Conservation (phyloP, 164 flowering plant species). For the Aristolochia fimbriata region DNA sequence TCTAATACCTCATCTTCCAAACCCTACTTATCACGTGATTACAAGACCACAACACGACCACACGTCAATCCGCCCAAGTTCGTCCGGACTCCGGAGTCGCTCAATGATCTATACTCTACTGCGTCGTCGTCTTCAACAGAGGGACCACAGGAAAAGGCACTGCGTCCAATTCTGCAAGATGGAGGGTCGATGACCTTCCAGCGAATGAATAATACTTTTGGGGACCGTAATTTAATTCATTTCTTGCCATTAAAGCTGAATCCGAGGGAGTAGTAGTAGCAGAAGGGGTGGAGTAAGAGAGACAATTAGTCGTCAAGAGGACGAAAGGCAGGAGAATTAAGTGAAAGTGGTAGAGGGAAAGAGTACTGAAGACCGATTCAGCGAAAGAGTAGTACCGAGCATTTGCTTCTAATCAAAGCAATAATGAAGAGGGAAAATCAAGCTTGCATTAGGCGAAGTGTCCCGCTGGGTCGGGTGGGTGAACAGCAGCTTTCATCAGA, state of each 20-base stretch:
- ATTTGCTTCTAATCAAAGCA: conserved; percentile 4
- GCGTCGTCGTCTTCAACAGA: neutral
- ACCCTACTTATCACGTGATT: too few relatives aligned
- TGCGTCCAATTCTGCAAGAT: too few relatives aligned
- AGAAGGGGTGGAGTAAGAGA: neutral
- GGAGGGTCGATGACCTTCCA: too few relatives aligned
- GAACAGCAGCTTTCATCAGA: neutral
- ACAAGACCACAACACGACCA: neutral
- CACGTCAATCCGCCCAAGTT: neutral
- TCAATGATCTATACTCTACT: too few relatives aligned
- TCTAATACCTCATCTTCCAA: neutral
- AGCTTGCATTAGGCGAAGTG: neutral
- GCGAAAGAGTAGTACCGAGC: neutral
- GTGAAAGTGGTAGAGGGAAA: neutral
- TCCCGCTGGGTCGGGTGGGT: neutral
- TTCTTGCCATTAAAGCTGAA: too few relatives aligned
- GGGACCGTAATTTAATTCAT: too few relatives aligned
- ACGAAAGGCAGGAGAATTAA: neutral
- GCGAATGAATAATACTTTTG: too few relatives aligned
- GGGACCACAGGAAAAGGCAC: neutral
- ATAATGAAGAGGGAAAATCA: neutral
- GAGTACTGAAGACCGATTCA: neutral
- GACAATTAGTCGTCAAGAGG: too few relatives aligned
- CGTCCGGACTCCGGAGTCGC: too few relatives aligned
- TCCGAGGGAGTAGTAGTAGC: too few relatives aligned